A percentile compares a stretch with the other conserved stretches of the same genome.
Conservation (phyloP, 2,329 filamentous ascomycete species). For the Septoria linicola region DNA sequence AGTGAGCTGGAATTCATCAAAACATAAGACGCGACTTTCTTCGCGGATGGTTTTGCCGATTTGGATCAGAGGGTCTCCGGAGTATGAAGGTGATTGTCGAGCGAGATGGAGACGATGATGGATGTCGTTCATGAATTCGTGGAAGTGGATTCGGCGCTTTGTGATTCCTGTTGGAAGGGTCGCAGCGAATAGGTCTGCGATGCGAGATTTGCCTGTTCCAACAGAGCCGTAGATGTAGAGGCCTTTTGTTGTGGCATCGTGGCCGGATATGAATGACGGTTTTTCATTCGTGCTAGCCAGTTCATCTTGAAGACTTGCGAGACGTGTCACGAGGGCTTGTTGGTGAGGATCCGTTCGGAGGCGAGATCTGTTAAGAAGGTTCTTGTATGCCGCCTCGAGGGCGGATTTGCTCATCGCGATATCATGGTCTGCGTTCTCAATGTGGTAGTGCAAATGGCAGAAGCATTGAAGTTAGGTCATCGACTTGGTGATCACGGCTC, state of each 20-base stretch:
- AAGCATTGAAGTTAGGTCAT: slow-evolving; percentile 9
- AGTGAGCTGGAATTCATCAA: slow-evolving; percentile 81
- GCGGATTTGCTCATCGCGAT: slow-evolving; percentile 22
- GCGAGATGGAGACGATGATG: slow-evolving; percentile 52
- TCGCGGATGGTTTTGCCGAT: slow-evolving; percentile 70
- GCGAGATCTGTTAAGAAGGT: slow-evolving; percentile 23
- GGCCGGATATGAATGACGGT: neutral
- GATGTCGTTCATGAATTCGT: slow-evolving; percentile 76
- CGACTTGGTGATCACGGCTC: slow-evolving; percentile 2
- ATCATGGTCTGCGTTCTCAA: slow-evolving; percentile 6
- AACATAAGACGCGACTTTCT: slow-evolving; percentile 69
- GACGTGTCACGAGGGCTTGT: slow-evolving; percentile 26
- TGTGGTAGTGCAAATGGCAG: neutral
- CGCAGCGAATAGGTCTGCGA: slow-evolving; percentile 71
- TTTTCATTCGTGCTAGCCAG: slow-evolving; percentile 17
- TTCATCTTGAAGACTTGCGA: slow-evolving; percentile 27
- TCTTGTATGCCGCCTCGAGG: slow-evolving; percentile 28
- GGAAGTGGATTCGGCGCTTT: slow-evolving; percentile 68
- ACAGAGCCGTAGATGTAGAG: slow-evolving; percentile 75
- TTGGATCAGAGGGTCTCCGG: slow-evolving; percentile 55
- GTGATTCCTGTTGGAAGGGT: slow-evolving; percentile 55
- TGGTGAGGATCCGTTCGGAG: slow-evolving; percentile 26
- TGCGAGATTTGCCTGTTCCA: slow-evolving; percentile 75
- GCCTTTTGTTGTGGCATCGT: slow-evolving; percentile 42
- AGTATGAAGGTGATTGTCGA: slow-evolving; percentile 55